A percentile compares a stretch with the other conserved stretches of the same genome.
phyloP scores from a whole-genome alignment of 352 stramenopile genomes.

The Globisporangium barbulae region DNA sequence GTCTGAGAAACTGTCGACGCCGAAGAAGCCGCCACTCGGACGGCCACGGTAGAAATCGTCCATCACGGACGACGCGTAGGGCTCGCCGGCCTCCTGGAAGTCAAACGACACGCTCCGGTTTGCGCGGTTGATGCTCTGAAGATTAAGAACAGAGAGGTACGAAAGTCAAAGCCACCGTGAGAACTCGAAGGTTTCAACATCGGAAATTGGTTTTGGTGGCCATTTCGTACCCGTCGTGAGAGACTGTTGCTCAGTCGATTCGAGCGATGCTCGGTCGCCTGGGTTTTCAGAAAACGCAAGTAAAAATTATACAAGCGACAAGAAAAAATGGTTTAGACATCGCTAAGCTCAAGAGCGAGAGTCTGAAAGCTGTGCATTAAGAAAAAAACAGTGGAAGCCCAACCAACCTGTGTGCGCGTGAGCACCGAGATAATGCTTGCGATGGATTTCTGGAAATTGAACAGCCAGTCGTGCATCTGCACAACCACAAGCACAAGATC shows the following conservation, averaged over 20 bases:
- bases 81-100: constrained; percentile 55
- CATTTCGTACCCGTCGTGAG: constrained; percentile 47
- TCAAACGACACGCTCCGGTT: constrained; percentile 80
- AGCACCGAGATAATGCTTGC: constrained; percentile 81
- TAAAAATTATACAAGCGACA: neutral
- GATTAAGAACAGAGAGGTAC: constrained; percentile 1
- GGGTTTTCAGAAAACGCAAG: neutral
- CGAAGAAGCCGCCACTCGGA: constrained; percentile 37
- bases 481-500: neutral
- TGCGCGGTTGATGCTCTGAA: constrained; percentile 61
- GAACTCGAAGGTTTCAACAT: neutral
- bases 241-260: constrained; percentile 48
- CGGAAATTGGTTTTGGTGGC: neutral
- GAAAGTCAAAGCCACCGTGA: neutral
- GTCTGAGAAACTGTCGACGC: constrained; percentile 54
- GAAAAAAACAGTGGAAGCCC: neutral
- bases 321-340: neutral
- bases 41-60: constrained; percentile 58
- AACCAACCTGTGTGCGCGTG: constrained; percentile 48
- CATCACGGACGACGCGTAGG: constrained; percentile 28
- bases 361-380: neutral
- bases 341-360: neutral
- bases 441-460: constrained; percentile 89
- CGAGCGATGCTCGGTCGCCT: constrained; percentile 41
- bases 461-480: constrained; percentile 88